Evolutionary conservation across 2,329 filamentous ascomycete species (phyloP), one percentile per base, ranked within the genome.

Genomic region (Penicillium sp.): DNA sequence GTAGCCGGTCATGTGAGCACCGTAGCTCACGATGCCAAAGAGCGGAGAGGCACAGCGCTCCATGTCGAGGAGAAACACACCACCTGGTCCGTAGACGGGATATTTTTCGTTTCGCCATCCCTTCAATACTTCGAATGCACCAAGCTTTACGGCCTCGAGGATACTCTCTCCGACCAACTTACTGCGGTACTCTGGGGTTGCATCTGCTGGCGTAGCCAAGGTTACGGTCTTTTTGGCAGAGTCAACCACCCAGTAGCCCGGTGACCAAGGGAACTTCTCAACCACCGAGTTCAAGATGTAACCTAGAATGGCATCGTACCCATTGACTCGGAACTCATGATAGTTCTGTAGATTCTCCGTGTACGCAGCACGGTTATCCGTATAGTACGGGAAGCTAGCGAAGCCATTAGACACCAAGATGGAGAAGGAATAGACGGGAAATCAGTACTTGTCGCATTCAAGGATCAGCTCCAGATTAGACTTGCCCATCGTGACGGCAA

Each of bases 81-180:
- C 82, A 14, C 81, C 75, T 0, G 75, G 82, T 1, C 82, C 84
- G 66, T 91, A 94, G 7, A 96, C 84, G 0, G 90, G 87, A 77
- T 91, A 96, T 15, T 85, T 75, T 73, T 96, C 92, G 66, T 90
- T 78, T 41, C 91, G 83, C 92, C 92, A 96, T 56, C 89, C 89
- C 18, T 79, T 78, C 15, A 97, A 80, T 1, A 96, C 80, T 37
- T 84, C 78, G 70, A 97, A 97, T 1, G 83, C 84, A 6, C 82
- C 77, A n/a, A 83, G 81, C n/a, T 83, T 77, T 18, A 87, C 85
- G 81, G 92, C 90, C 62, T 88, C 83, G 1, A 78, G 69, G 33
- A 87, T 80, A 4, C 92, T 87, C 43, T 78, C 74, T 4, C 77
- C 78, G 9, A 87, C 72, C 8, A 79, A 70, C 5, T 77, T 74